phyloP scores from a whole-genome alignment of 2,329 filamentous ascomycete species.

The Sarocladium oryzae region DNA sequence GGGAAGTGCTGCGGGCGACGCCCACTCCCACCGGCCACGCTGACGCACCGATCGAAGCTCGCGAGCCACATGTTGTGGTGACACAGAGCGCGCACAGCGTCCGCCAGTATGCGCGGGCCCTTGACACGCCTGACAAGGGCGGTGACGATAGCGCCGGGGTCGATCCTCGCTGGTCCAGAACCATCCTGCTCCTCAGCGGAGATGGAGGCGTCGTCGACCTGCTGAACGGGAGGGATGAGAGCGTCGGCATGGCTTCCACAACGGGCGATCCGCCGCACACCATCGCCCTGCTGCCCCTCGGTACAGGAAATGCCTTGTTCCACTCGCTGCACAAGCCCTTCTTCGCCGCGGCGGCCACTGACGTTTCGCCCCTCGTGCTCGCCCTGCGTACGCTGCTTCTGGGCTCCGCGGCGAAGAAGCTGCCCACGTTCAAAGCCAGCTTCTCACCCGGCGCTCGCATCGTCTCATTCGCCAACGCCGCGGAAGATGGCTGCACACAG shows the following conservation, averaged over 20 bases:
- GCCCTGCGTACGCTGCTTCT: conserved; percentile 52
- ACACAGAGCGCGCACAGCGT: conserved; percentile 62
- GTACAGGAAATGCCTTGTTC: conserved; percentile 60
- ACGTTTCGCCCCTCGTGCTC: conserved; percentile 37
- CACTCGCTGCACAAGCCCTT: conserved; percentile 55
- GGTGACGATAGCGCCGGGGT: background rate
- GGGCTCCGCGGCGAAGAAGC: conserved; percentile 43
- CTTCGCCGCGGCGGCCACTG: conserved; percentile 34
- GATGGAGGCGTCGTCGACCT: conserved; percentile 84
- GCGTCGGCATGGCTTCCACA: conserved; percentile 15
- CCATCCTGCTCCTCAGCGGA: conserved; percentile 74
- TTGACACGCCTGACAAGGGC: conserved; percentile 13
- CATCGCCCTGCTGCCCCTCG: conserved; percentile 52
- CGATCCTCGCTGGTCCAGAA: conserved; percentile 22
- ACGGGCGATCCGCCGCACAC: conserved; percentile 26
- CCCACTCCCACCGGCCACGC: background rate
- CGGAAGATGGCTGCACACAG: conserved; percentile 11
- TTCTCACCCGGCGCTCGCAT: conserved; percentile 54
- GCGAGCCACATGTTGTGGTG: conserved; percentile 36
- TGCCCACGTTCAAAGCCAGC: conserved; percentile 57
- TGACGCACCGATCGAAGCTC: background rate
- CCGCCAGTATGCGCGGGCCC: conserved; percentile 47
- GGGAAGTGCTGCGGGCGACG: conserved; percentile 7
- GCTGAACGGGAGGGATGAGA: conserved; percentile 52
- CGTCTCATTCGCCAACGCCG: conserved; percentile 29